Conservation (phyloP, 257 asterid genomes). For the Solanum pimpinellifolium region DNA sequence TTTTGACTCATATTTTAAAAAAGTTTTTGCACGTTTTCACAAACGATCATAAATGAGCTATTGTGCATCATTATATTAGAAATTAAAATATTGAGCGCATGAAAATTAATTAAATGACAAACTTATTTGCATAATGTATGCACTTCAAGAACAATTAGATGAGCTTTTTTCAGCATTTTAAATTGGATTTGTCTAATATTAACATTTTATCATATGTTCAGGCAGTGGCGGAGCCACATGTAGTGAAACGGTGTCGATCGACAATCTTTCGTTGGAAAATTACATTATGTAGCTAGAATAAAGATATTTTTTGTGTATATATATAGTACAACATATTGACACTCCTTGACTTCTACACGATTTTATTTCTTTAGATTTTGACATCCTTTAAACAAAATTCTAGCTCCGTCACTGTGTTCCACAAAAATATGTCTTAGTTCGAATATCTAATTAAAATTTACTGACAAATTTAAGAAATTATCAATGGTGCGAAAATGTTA, state of each 20-base stretch:
- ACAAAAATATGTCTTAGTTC: background rate
- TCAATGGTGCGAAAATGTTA: background rate
- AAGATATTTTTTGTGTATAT: too few relatives aligned
- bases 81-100: too few relatives aligned
- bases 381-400: fast-evolving
- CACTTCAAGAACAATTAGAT: background rate
- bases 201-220: background rate
- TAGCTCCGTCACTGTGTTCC: background rate
- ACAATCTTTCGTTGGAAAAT: fast-evolving
- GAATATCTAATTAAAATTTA: background rate
- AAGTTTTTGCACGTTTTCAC: background rate
- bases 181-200: background rate
- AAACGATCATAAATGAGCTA: background rate
- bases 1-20: too few relatives aligned
- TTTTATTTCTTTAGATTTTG: too few relatives aligned
- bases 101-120: background rate
- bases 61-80: background rate
- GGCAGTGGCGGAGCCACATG: too few relatives aligned
- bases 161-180: background rate
- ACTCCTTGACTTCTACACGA: too few relatives aligned
- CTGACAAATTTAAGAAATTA: background rate
- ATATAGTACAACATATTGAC: too few relatives aligned
- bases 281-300: too few relatives aligned
- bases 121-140: background rate
- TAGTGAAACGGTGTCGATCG: too few relatives aligned